A percentile compares a stretch with the other conserved stretches of the same genome.
phyloP scores from a whole-genome alignment of 768 basidiomycete species.

The Flagelloscypha sp. region DNA sequence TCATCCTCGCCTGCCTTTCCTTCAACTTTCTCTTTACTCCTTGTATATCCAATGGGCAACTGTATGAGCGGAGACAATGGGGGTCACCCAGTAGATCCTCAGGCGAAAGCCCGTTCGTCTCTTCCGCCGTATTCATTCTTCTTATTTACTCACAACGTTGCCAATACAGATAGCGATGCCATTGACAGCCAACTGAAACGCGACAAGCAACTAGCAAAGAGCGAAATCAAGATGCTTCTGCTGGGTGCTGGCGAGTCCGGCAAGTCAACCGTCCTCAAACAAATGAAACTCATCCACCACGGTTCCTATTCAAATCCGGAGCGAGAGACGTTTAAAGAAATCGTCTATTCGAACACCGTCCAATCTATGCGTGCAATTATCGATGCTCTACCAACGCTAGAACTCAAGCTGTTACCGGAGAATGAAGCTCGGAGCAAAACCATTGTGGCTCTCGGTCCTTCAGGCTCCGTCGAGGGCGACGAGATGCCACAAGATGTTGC shows the following conservation, averaged over 20 bases:
- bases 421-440: conserved; percentile 46
- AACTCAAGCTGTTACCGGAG: conserved; percentile 45
- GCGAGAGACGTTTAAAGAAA: conserved; percentile 57
- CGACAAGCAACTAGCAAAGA: conserved; percentile 44
- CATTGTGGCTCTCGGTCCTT: conserved; percentile 45
- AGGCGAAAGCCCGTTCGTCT: no score
- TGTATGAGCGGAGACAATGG: no score
- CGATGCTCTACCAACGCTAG: conserved; percentile 49
- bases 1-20: no score
- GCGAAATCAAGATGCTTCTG: conserved; percentile 57
- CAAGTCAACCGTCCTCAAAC: conserved; percentile 64
- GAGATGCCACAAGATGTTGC: conserved; percentile 42
- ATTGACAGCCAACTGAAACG: conserved; percentile 52
- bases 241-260: conserved; percentile 60
- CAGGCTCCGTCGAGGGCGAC: conserved; percentile 51
- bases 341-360: conserved; percentile 57
- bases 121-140: no score
- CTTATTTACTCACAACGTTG: no score
- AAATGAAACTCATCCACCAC: conserved; percentile 71
- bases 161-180: no score
- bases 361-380: conserved; percentile 61
- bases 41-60: no score
- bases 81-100: no score
- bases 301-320: conserved; percentile 47
- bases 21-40: no score